Evolutionary conservation across 208 protist genomes (phyloP).

Genomic region (Wallacemonas rigidus): DNA sequence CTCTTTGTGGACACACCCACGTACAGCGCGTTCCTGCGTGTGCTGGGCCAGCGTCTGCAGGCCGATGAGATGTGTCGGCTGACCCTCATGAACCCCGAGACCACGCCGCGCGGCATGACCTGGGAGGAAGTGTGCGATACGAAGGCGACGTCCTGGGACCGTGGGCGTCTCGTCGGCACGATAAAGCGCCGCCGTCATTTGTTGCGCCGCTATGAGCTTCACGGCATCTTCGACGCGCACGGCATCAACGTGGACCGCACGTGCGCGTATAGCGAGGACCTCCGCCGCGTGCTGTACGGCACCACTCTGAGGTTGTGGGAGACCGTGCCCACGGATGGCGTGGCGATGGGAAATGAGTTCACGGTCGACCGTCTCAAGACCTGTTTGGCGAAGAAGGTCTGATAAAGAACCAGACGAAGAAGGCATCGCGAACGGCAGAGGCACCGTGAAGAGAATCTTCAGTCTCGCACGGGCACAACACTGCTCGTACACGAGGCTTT

Average conservation of each 20-base stretch:
- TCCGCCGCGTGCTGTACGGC: not conserved
- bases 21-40: not conserved
- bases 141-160: conserved; percentile 19
- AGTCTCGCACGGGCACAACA: too few species aligned
- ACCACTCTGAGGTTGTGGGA: not conserved
- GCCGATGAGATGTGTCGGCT: not conserved
- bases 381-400: not conserved
- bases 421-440: too few species aligned
- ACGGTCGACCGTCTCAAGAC: not conserved
- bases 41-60: not conserved
- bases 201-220: not conserved
- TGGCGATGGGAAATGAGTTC: not conserved
- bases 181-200: conserved; percentile 19
- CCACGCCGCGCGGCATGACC: not conserved
- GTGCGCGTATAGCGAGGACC: not conserved
- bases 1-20: conserved; percentile 16
- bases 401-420: not conserved
- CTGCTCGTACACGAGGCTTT: too few species aligned
- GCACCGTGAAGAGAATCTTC: too few species aligned
- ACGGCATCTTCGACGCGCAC: not conserved
- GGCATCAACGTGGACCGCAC: conserved; percentile 3
- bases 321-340: not conserved
- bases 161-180: conserved; percentile 18
- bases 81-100: not conserved
- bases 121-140: conserved; percentile 16